Conservation (phyloP, 176 grass and related monocot genomes). For the Musa acuminata region DNA sequence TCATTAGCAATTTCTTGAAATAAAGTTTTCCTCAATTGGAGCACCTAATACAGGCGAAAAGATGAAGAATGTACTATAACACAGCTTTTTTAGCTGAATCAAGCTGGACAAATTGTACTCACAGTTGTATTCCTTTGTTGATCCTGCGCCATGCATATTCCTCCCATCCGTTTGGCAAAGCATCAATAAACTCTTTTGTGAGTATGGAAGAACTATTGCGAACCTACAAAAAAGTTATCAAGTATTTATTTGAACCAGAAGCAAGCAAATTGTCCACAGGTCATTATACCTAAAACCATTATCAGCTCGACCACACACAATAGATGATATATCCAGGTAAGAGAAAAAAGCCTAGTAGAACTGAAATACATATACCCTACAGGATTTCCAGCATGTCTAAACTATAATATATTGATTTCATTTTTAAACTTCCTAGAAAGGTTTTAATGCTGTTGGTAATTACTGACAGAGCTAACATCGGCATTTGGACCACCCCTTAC, state of each 20-base stretch:
- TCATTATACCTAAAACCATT: neutral
- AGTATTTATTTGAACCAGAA: neutral
- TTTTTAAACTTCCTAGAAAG: no score
- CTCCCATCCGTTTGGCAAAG: slow-evolving; percentile 87
- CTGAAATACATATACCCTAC: no score
- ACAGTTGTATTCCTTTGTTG: slow-evolving; percentile 92
- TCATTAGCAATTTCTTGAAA: slow-evolving; percentile 1
- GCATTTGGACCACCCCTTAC: no score
- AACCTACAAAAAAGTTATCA: slow-evolving; percentile 39
- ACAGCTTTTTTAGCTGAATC: neutral
- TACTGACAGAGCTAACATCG: no score
- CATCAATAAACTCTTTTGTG: slow-evolving; percentile 91
- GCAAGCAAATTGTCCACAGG: neutral
- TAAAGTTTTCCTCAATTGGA: neutral
- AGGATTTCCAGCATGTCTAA: no score
- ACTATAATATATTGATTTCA: no score
- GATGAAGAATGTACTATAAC: neutral
- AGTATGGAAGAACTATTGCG: slow-evolving; percentile 91
- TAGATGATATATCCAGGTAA: no score
- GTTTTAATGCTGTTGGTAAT: no score
- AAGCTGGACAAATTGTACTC: slow-evolving; percentile 26
- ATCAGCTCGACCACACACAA: no score
- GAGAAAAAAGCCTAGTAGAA: no score
- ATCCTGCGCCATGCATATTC: slow-evolving; percentile 94
- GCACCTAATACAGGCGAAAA: neutral